Conservation (phyloP, 2,329 filamentous ascomycete genomes). For the Fusarium sp. region DNA sequence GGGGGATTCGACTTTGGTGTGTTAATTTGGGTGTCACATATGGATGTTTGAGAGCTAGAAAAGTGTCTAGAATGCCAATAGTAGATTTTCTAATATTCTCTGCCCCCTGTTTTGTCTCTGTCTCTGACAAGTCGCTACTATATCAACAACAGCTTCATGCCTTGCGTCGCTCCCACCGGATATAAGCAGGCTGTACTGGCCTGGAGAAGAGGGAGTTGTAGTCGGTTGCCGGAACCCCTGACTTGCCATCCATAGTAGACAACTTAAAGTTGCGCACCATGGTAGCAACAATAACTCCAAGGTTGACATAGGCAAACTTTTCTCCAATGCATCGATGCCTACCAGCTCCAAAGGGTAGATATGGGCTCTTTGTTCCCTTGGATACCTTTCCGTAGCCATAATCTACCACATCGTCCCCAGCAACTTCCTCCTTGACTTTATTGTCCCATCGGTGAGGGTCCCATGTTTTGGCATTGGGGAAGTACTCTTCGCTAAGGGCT, state of each 20-base stretch:
- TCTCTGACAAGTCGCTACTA: background rate
- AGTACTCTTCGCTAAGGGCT: conserved; percentile 66
- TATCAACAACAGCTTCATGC: background rate
- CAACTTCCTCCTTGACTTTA: conserved; percentile 14
- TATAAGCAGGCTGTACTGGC: conserved; percentile 47
- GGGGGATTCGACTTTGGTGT: background rate
- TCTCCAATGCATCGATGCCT: conserved; percentile 81
- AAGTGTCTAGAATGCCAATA: background rate
- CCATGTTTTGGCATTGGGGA: conserved; percentile 55
- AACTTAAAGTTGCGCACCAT: conserved; percentile 72
- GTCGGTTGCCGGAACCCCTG: conserved; percentile 71
- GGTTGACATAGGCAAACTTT: conserved; percentile 79
- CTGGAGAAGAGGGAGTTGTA: conserved; percentile 64
- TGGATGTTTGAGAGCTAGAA: background rate
- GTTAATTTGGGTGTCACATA: background rate
- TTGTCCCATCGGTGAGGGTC: conserved; percentile 48
- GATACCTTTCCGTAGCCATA: conserved; percentile 48
- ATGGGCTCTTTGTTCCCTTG: conserved; percentile 51
- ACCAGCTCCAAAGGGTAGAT: conserved; percentile 79
- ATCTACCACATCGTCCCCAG: conserved; percentile 37
- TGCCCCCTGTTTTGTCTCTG: background rate
- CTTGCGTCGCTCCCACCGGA: conserved; percentile 50
- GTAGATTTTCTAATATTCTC: background rate
- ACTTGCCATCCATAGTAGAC: conserved; percentile 65
- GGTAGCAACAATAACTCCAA: conserved; percentile 72